A percentile compares a stretch with the other conserved stretches of the same genome.
Evolutionary conservation across 2,329 filamentous ascomycete genomes (phyloP).

Genomic region (Daldinia eschscholtzii): DNA sequence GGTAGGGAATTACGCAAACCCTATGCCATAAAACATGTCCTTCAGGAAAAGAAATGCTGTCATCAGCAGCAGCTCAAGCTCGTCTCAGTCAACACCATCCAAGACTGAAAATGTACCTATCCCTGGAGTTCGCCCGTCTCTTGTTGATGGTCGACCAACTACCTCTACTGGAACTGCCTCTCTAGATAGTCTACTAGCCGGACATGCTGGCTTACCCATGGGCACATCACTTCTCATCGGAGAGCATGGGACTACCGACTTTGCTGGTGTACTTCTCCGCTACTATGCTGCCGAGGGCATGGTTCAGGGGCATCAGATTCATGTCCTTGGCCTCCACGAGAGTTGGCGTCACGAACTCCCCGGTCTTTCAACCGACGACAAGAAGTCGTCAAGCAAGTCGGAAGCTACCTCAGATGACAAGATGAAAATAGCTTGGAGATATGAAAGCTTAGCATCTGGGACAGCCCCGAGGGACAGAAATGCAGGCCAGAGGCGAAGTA

Average conservation of each 20-base stretch:
- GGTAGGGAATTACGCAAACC: not conserved
- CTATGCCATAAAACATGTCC: constrained; percentile 59
- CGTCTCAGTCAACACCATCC: constrained; percentile 51
- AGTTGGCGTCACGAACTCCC: constrained; percentile 88
- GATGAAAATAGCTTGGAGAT: constrained; percentile 99
- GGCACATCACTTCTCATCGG: constrained; percentile 85
- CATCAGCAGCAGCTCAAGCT: constrained; percentile 58
- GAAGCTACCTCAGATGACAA: constrained; percentile 69
- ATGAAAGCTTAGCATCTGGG: constrained; percentile 84
- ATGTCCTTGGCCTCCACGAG: constrained; percentile 84
- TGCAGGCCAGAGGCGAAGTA: constrained; percentile 40
- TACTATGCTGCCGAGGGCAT: constrained; percentile 96
- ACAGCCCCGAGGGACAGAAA: constrained; percentile 66
- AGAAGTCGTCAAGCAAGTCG: constrained; percentile 57
- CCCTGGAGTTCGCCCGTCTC: constrained; percentile 80
- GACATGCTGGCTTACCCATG: constrained; percentile 85
- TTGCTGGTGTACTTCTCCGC: constrained; percentile 83
- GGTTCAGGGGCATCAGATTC: constrained; percentile 88
- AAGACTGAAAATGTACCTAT: constrained; percentile 56
- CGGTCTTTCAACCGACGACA: constrained; percentile 67
- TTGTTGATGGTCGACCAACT: constrained; percentile 85
- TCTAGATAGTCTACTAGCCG: constrained; percentile 85
- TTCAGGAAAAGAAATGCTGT: constrained; percentile 70
- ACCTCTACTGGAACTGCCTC: constrained; percentile 93
- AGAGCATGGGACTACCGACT: constrained; percentile 94